Evolutionary conservation across 306 rosid genomes (phyloP), one percentile per base, ranked within the genome.

Genomic region (Hippophae tibetana): DNA sequence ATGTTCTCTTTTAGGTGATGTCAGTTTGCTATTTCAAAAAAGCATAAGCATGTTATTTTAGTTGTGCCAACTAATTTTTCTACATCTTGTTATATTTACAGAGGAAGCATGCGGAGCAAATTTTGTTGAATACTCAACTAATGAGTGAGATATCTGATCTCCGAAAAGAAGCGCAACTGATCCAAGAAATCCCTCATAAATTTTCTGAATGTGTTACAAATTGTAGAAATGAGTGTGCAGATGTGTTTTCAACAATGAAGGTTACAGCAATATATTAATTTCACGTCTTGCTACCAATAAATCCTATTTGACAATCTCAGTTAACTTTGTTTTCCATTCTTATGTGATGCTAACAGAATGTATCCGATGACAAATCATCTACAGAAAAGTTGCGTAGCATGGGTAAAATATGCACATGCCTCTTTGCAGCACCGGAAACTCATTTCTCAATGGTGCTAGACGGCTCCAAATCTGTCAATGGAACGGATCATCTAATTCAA

Each of bases 61-160:
- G 47, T 10, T 27, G 41, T 57, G 49, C 49, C 43, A 8, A 42
- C 10, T n/a, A 41, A 42, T 57, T 57, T 57, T 42, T 57, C 18
- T 10, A 40, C 45, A 11, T 2, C 14, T 9, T 75, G 64, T 14
- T 45, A 57, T 55, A 46, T 69, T 61, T 71, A 56, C 70, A 92
- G 96, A 76, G 81, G 75, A 83, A 79, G 73, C 76, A 83, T 57
- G 72, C 75, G 42, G 87, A 85, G 55, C 87, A 83, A 67, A 57
- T 66, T 13, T 61, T 58, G 60, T 31, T 76, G 60, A 82, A 71
- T 60, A 47, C 75, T 69, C 79, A 69, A 71, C 49, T 77, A 66
- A 66, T 68, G 69, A 57, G 26, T 8, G 80, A 78, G 72, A 67
- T 45, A 47, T 67, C 74, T 43, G 72, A 81, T 62, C 75, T 81